phyloP scores from a whole-genome alignment of 179 eudicot genomes.

The Actinidia polygama region DNA sequence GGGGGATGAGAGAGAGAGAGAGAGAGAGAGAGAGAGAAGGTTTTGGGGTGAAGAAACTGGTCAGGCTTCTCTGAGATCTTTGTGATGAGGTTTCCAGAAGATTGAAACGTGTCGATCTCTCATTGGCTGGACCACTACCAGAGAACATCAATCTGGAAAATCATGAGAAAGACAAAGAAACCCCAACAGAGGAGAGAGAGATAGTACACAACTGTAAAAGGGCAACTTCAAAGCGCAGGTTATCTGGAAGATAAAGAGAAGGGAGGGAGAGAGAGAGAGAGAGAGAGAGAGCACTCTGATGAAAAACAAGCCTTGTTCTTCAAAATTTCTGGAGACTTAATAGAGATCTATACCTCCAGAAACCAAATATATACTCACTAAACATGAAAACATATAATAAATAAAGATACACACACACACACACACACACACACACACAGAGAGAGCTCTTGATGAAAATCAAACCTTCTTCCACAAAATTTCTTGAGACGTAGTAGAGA shows the following conservation, averaged over 20 bases:
- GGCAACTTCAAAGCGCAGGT: too few species aligned
- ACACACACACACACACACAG: too few species aligned
- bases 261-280: not conserved
- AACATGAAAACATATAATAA: too few species aligned
- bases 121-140: constrained; percentile 14
- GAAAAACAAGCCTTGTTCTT: not conserved
- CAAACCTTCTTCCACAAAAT: not conserved
- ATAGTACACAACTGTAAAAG: too few species aligned
- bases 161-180: too few species aligned
- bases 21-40: too few species aligned
- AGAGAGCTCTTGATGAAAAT: constrained; percentile 1
- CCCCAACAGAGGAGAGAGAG: too few species aligned
- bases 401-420: too few species aligned
- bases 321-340: not conserved
- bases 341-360: not conserved
- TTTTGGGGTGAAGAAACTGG: not conserved
- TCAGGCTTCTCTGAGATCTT: constrained; percentile 21
- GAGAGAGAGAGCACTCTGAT: not conserved
- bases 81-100: constrained; percentile 14
- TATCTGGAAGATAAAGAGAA: too few species aligned
- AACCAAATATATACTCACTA: not conserved
- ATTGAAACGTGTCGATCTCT: constrained; percentile 39
- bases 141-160: constrained; percentile 13
- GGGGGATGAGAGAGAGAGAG: not conserved
- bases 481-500: not conserved